These are phyloP conservation scores for Dipodascopsis tothii DNA, from an alignment of 805 yeast genomes.

Conservation along the genomic window DNA sequence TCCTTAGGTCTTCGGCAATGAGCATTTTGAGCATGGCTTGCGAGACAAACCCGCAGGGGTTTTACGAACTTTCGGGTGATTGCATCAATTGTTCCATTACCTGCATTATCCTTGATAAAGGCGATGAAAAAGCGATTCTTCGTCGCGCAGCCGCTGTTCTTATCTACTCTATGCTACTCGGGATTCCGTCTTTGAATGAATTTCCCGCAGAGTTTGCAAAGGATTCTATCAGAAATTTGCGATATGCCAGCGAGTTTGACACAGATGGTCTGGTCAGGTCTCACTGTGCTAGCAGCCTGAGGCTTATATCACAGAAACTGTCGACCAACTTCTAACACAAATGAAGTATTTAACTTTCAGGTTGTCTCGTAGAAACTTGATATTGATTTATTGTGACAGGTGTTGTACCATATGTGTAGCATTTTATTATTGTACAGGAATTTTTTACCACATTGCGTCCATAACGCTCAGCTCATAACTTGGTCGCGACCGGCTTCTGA, in stretches of 20 bases:
- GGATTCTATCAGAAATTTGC: slow-evolving; percentile 15
- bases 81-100: slow-evolving; percentile 63
- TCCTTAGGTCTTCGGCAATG: slow-evolving; percentile 77
- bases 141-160: slow-evolving; percentile 70
- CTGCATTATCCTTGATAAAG: slow-evolving; percentile 18
- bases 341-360: too few relatives aligned
- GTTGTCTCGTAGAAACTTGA: too few relatives aligned
- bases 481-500: slow-evolving; percentile 32
- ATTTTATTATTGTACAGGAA: too few relatives aligned
- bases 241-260: slow-evolving; percentile 25
- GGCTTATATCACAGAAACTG: too few relatives aligned
- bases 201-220: slow-evolving; percentile 28
- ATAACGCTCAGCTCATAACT: slow-evolving; percentile 1
- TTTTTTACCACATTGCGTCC: too few relatives aligned
- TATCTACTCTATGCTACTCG: slow-evolving; percentile 33
- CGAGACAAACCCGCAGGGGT: slow-evolving; percentile 49
- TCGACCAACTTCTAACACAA: too few relatives aligned
- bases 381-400: too few relatives aligned
- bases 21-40: slow-evolving; percentile 72
- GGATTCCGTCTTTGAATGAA: slow-evolving; percentile 27
- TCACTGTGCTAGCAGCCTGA: too few relatives aligned
- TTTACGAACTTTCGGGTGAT: slow-evolving; percentile 43
- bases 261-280: slow-evolving; percentile 32
- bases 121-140: slow-evolving; percentile 43
- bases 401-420: too few relatives aligned